These are phyloP conservation scores for Zangia roseola DNA, from an alignment of 768 basidiomycete genomes.

Conservation along the genomic window DNA sequence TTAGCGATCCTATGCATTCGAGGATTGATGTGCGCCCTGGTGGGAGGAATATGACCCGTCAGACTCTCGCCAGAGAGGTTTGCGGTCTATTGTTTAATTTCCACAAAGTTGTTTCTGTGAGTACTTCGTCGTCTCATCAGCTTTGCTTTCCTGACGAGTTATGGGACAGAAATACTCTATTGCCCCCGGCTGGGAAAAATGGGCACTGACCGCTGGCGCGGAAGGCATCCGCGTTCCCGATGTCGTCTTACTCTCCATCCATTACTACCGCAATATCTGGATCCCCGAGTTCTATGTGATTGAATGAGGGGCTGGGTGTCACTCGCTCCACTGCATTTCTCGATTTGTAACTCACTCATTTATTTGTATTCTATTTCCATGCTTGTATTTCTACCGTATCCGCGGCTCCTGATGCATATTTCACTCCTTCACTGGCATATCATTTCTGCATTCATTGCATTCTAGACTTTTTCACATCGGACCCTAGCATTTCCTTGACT, in stretches of 20 bases:
- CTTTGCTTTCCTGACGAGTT: background rate
- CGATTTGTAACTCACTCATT: background rate
- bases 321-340: background rate
- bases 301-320: slow-evolving; percentile 9
- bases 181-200: slow-evolving; percentile 16
- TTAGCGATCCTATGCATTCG: slow-evolving; percentile 6
- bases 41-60: slow-evolving; percentile 18
- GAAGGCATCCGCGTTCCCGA: slow-evolving; percentile 18
- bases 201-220: slow-evolving; percentile 15
- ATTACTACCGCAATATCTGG: slow-evolving; percentile 30
- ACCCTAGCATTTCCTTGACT: background rate
- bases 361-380: slow-evolving; percentile 8
- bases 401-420: background rate
- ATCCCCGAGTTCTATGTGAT: slow-evolving; percentile 30
- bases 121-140: background rate
- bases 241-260: slow-evolving; percentile 21
- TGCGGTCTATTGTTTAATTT: slow-evolving; percentile 11
- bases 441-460: background rate
- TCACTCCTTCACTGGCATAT: background rate
- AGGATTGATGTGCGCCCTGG: slow-evolving; percentile 11
- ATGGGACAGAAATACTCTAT: slow-evolving; percentile 5
- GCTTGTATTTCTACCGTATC: background rate
- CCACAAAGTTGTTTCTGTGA: slow-evolving; percentile 4
- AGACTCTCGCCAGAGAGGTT: slow-evolving; percentile 18
- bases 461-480: background rate